These are phyloP conservation scores for Asclepias syriaca DNA, from an alignment of 257 asterid species.

Conservation along the genomic window DNA sequence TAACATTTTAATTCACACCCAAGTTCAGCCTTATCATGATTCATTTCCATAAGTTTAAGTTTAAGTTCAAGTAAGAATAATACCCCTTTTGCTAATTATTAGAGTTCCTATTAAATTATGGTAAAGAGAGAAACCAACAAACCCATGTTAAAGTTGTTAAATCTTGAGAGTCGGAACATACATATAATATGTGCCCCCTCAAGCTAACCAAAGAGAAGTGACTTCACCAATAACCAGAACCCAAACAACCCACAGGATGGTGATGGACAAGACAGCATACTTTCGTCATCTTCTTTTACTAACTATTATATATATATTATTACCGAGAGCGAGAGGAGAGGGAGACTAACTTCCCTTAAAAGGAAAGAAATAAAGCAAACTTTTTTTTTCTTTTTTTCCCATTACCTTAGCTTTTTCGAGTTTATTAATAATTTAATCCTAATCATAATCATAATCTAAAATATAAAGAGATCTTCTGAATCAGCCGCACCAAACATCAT, in stretches of 20 bases:
- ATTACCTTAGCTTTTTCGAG: too few relatives aligned
- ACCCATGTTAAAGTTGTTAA: conserved; percentile 45
- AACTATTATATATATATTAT: conserved; percentile 10
- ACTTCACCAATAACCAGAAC: conserved; percentile 31
- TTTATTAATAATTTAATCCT: background rate
- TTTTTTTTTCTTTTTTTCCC: background rate
- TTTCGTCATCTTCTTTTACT: conserved; percentile 21
- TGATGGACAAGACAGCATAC: conserved; percentile 32
- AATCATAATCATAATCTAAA: conserved; percentile 17
- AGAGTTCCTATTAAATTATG: conserved; percentile 11
- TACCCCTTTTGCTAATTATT: too few relatives aligned
- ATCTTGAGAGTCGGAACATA: conserved; percentile 13
- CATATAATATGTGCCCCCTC: background rate
- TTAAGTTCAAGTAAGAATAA: too few relatives aligned
- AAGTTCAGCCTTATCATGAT: background rate
- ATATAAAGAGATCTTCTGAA: conserved; percentile 10
- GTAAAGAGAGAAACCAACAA: conserved; percentile 21
- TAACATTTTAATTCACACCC: background rate
- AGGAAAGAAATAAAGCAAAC: conserved; percentile 27
- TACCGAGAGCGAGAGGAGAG: too few relatives aligned
- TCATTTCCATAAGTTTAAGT: background rate
- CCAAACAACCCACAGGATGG: conserved; percentile 13
- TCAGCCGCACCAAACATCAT: conserved; percentile 18
- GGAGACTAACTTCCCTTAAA: conserved; percentile 32
- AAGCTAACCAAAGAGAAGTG: conserved; percentile 25